Evolutionary conservation across 208 protist genomes (phyloP).

Genomic region (Wallacemonas collosoma): DNA sequence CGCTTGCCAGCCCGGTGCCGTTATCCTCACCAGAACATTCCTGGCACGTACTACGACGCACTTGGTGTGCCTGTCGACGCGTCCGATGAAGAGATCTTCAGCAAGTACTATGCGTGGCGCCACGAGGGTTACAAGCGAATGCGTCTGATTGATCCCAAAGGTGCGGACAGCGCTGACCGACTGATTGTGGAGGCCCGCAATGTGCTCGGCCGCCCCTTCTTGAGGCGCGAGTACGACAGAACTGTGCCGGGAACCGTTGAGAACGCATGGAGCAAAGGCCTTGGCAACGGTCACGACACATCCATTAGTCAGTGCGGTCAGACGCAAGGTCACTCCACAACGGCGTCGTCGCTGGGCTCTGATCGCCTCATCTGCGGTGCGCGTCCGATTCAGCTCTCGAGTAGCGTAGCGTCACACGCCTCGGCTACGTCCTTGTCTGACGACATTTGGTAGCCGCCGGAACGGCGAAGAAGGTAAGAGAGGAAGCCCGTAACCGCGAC

Average conservation of each 20-base stretch:
- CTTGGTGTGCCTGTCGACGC: constrained; percentile 55
- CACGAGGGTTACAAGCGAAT: constrained; percentile 62
- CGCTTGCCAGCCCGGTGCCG: constrained; percentile 73
- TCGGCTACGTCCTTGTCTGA: background rate
- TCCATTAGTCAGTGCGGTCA: constrained; percentile 32
- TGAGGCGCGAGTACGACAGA: constrained; percentile 75
- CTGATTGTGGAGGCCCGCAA: constrained; percentile 85
- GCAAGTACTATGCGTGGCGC: constrained; percentile 67
- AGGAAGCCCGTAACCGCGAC: background rate
- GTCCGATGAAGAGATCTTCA: constrained; percentile 48
- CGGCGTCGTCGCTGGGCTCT: constrained; percentile 28
- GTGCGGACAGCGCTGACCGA: constrained; percentile 64
- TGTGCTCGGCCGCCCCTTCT: constrained; percentile 60
- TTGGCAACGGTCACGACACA: constrained; percentile 23
- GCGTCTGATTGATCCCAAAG: constrained; percentile 46
- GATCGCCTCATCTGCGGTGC: constrained; percentile 3
- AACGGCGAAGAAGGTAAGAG: background rate
- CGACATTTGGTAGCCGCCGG: constrained; percentile 1
- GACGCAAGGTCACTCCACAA: constrained; percentile 38
- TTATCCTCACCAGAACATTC: constrained; percentile 67
- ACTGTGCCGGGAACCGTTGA: constrained; percentile 23
- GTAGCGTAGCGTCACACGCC: constrained; percentile 11
- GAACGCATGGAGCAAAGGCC: constrained; percentile 26
- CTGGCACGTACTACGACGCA: constrained; percentile 87
- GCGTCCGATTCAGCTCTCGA: background rate